Evolutionary conservation across 2,329 filamentous ascomycete genomes (phyloP), one percentile per base, ranked within the genome.

Genomic region (Aulographum hederae): DNA sequence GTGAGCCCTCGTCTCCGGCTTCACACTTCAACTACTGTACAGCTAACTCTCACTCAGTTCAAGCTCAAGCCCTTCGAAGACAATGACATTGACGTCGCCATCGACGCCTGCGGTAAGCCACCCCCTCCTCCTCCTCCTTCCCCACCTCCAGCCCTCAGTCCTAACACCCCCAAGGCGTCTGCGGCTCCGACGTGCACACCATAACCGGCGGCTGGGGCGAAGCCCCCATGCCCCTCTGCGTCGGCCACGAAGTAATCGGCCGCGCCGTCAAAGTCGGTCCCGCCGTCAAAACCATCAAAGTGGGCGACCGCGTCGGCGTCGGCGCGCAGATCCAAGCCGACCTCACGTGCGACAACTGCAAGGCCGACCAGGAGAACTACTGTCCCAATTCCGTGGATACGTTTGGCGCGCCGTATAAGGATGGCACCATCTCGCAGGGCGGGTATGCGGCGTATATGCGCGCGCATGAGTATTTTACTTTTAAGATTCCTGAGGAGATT

Each of bases 11-110:
- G 30, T 30, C 14, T 31, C 26, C 16, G 11, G 19, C 21, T 17
- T 10, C 27, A 10, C 8, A 16, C 8, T 17, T 14, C 10, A 28
- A 10, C 27, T 13, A 25, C 21, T 25, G 15, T 13, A 8, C 10
- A 25, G 21, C 21, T 25, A 25, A 25, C n/a, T 12, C 4, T 14
- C 31, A 33, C 17, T 5, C 53, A 85, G 61, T 82, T 81, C 61
- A 68, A 73, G 43, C 73, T 85, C 36, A 89, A 91, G 61, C 78
- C 78, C 13, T 91, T 91, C 50, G 80, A 76, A 41, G 79, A 85
- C 50, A 68, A 80, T 54, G 82, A 93, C 49, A 71, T 93, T 44
- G 82, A 92, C 50, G 70, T 93, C 56, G 78, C 85, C 61, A 76
- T 93, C 45, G 73, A 84, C 41, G 74, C 69, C 48, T 86, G 79